Evolutionary conservation across 2,329 filamentous ascomycete species (phyloP), one percentile per base, ranked within the genome.

Genomic region (Coniochaeta sp.): DNA sequence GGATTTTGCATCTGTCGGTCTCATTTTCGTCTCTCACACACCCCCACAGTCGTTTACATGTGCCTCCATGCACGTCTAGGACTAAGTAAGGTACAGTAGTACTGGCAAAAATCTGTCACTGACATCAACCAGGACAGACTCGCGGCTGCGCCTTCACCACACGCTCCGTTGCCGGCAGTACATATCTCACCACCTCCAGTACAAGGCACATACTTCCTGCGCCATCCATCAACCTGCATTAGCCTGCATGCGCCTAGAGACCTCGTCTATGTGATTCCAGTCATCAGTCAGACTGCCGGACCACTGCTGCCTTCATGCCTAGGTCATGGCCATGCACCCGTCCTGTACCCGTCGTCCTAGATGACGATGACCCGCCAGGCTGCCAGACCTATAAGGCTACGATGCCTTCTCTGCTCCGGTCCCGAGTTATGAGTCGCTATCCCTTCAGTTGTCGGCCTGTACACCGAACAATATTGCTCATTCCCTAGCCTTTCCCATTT

Each of bases 341-440:
- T 65, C 64, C 61, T 65, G 67, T 68, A 65, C 68, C 68, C 63
- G 67, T 65, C 70, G 66, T 59, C 68, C 67, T 69, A 66, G 61
- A 63, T 65, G 64, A 65, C 64, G 62, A 63, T 65, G 64, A 60
- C 60, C 62, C 62, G 30, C 70, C 69, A 75, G 74, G 73, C 73
- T 75, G 65, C 65, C 72, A 70, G 69, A 67, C 59, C 68, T 82
- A 82, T 81, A 82, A 81, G 80, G 78, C 75, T 79, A 67, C 74
- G 74, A 80, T 80, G 73, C 69, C 77, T 76, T 76, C 71, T 71
- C 64, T 67, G 55, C 44, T 50, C 57, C 58, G 58, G 58, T 59
- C 38, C 52, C 38, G 26, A 58, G 55, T 55, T 36, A 59, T 60
- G 62, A 62, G 50, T 55, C 59, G 34, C 19, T 19, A 44, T 57